A percentile compares a stretch with the other conserved stretches of the same genome.
Evolutionary conservation across 306 rosid genomes (phyloP).

Genomic region (Luffa aegyptiaca): DNA sequence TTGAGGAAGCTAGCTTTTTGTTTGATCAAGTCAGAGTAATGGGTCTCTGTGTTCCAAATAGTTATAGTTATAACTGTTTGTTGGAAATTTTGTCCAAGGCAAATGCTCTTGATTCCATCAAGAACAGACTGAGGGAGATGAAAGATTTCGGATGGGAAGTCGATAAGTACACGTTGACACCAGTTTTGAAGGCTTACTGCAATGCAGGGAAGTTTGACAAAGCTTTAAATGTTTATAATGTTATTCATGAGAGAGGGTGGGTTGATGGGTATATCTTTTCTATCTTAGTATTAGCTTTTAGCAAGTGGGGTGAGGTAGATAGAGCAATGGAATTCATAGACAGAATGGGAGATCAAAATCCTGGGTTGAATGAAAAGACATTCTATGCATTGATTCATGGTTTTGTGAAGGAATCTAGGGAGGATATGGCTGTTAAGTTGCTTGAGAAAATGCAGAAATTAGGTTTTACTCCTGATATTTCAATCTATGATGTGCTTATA

Average conservation of each 20-base stretch:
- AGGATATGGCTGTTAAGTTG: conserved; percentile 57
- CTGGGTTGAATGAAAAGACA: conserved; percentile 49
- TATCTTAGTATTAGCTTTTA: conserved; percentile 37
- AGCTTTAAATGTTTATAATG: conserved; percentile 40
- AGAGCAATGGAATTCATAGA: conserved; percentile 61
- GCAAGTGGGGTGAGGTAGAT: conserved; percentile 68
- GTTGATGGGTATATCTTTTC: conserved; percentile 43
- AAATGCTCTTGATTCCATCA: conserved; percentile 36
- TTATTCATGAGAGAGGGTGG: conserved; percentile 52
- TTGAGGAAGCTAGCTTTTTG: conserved; percentile 45
- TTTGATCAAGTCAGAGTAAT: conserved; percentile 45
- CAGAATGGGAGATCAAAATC: conserved; percentile 34
- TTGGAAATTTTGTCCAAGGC: conserved; percentile 52
- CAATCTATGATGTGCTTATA: conserved; percentile 69
- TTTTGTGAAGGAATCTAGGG: conserved; percentile 40
- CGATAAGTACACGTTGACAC: conserved; percentile 48
- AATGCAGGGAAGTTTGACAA: conserved; percentile 37
- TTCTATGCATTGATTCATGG: conserved; percentile 68
- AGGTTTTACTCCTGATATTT: conserved; percentile 45
- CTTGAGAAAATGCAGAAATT: conserved; percentile 42
- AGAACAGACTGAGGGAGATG: conserved; percentile 57
- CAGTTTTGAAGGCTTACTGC: conserved; percentile 46
- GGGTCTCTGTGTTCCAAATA: conserved; percentile 59
- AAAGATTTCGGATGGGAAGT: conserved; percentile 33
- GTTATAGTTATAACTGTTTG: conserved; percentile 51